These are phyloP conservation scores for Balakata baccata DNA, from an alignment of 345 rosid genomes.

Conservation along the genomic window DNA sequence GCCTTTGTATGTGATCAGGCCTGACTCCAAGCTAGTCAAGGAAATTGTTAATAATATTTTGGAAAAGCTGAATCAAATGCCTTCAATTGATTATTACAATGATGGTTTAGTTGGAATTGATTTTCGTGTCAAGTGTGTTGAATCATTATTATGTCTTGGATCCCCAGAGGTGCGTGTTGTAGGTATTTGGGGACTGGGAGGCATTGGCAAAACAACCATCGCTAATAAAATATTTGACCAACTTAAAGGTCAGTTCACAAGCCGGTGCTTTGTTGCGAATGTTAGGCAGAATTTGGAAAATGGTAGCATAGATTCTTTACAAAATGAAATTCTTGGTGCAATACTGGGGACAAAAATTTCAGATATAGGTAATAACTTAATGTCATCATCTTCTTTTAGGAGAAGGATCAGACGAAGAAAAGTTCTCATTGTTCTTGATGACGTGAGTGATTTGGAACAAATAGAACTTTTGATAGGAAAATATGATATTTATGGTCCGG, in stretches of 20 bases:
- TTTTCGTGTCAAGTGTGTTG: not conserved
- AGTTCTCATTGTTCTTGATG: no score
- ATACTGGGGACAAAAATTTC: no score
- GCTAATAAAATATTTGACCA: not conserved
- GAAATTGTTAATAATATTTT: not conserved
- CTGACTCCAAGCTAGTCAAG: not conserved
- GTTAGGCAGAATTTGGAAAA: not conserved
- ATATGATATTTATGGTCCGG: not conserved
- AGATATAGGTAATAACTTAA: no score
- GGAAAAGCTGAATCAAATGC: not conserved
- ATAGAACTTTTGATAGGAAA: no score
- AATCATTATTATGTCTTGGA: no score
- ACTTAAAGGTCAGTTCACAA: not conserved
- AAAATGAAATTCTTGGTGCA: no score
- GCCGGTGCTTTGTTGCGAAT: not conserved
- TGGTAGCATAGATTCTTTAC: no score
- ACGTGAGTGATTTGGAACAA: no score
- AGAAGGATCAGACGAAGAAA: no score
- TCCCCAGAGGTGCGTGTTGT: no score
- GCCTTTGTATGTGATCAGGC: not conserved
- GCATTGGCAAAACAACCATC: not conserved
- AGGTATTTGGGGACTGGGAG: not conserved
- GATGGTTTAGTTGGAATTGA: not conserved
- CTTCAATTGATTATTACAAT: not conserved
- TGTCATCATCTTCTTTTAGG: no score